A percentile compares a stretch with the other conserved stretches of the same genome.
Conservation (phyloP, 177 flowering plant species). For the Telopea speciosissima region DNA sequence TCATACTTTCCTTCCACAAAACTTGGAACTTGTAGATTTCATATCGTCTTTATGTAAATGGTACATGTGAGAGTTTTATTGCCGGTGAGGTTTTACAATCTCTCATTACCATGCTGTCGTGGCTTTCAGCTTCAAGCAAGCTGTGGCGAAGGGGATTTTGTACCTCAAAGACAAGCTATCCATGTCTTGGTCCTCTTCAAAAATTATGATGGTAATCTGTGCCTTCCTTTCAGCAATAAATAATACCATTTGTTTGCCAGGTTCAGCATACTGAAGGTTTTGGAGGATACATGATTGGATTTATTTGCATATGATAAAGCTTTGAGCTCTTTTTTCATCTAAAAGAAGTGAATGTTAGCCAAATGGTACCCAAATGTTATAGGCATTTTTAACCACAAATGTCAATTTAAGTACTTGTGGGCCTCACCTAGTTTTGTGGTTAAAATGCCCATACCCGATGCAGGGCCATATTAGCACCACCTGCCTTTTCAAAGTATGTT, state of each 20-base stretch:
- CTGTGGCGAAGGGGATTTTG: not conserved
- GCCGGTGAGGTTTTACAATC: not conserved
- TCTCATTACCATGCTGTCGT: not conserved
- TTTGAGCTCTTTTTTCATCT: no score
- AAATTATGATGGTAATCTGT: not conserved
- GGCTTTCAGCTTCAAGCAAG: no score
- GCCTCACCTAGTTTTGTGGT: no score
- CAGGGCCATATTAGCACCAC: no score
- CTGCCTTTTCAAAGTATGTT: no score
- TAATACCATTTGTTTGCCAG: not conserved
- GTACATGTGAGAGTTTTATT: not conserved
- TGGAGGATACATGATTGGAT: not conserved
- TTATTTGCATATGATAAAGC: no score
- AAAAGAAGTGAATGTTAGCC: no score
- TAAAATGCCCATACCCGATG: no score
- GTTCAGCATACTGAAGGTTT: not conserved
- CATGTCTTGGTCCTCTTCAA: not conserved
- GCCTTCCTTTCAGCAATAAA: not conserved
- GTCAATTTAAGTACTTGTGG: no score
- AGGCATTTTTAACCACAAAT: no score
- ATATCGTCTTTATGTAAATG: not conserved
- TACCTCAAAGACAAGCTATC: not conserved
- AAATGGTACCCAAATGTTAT: no score
- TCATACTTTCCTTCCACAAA: not conserved
- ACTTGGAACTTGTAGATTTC: not conserved